phyloP scores from a whole-genome alignment of 192 early-diverging fungal genomes.

The Coemansia guatemalensis region DNA sequence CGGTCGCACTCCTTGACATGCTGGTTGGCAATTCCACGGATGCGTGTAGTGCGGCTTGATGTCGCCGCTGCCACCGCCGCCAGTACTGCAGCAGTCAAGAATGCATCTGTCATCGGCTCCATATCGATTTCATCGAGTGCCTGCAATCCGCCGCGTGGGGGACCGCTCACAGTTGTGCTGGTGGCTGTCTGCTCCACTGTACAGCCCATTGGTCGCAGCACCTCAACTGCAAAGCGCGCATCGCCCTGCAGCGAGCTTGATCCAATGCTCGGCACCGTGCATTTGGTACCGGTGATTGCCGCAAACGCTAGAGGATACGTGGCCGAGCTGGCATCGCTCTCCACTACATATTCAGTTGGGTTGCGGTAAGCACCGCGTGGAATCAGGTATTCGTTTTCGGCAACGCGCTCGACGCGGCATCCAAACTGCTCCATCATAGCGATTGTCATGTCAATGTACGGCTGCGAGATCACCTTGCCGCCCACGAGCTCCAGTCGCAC shows the following conservation, averaged over 20 bases:
- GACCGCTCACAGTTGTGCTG: slow-evolving; percentile 89
- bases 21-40: slow-evolving; percentile 96
- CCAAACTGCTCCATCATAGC: slow-evolving; percentile 98
- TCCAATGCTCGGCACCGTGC: slow-evolving; percentile 93
- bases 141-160: slow-evolving; percentile 64
- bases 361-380: slow-evolving; percentile 77
- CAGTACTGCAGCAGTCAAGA: slow-evolving; percentile 91
- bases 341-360: slow-evolving; percentile 83
- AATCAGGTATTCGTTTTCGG: slow-evolving; percentile 82
- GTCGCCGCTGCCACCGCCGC: slow-evolving; percentile 80
- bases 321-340: slow-evolving; percentile 95
- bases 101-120: slow-evolving; percentile 99
- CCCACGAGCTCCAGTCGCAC: slow-evolving; percentile 84
- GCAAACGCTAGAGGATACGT: slow-evolving; percentile 97
- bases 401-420: slow-evolving; percentile 67
- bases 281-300: slow-evolving; percentile 86
- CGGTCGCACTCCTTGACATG: slow-evolving; percentile 98
- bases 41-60: slow-evolving; percentile 65
- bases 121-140: slow-evolving; percentile 86
- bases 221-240: slow-evolving; percentile 85
- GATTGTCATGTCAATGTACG: slow-evolving; percentile 99
- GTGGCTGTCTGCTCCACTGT: slow-evolving; percentile 84
- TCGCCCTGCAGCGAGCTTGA: slow-evolving; percentile 91
- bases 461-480: slow-evolving; percentile 93
- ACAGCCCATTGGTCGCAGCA: slow-evolving; percentile 91